Base-by-base conservation (phyloP, 2,329 filamentous ascomycete genomes). In the Epichloe sp. region DNA sequence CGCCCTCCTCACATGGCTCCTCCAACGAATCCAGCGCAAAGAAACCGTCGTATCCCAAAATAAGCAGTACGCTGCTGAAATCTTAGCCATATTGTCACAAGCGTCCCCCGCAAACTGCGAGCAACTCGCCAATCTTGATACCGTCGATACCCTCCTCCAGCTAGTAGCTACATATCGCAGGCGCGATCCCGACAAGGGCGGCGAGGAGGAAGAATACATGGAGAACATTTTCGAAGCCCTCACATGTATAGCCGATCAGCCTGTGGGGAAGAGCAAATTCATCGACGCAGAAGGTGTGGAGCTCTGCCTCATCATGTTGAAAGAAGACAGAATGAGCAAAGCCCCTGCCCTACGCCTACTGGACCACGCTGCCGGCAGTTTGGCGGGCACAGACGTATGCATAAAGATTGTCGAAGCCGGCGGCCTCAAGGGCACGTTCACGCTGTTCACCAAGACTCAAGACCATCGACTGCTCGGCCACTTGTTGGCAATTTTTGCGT, bases 21-120 rank as follows among this genome's bases (percentile, higher is more conserved):
- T 95, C 37, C 69, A 75, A 47, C 79, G 93, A 47, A 85, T 88
- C 55, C 81, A 85, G 58, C 76, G 74, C 51, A 76, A 77, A 48
- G 88, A 95, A 64, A 71, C 71, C 4, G 72, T 74, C 0, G 79
- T 94, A 1, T 76, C 80, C 5, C 93, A 98, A 64, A 98, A 98
- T 64, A 95, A 93, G 64, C 91, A 96, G 65, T 98, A 97, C 64
- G 80, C 89, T 0, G 88, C 91, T 15, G 93, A 98, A 68, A 80
- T 97, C 7, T 73, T 98, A 3, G 89, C 91, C 12, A 93, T 98
- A 50, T 71, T 98, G 8, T 76, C 91, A 17, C 90, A 96, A 65
- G 81, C 82, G 1, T 88, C 86, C 3, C 77, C 77, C 0, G 68
- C 76, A 38, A 89, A 88, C 59, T 74, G 86, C 44, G 70, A 69